phyloP scores from a whole-genome alignment of 176 grass and related monocot genomes.

The Zizania latifolia region DNA sequence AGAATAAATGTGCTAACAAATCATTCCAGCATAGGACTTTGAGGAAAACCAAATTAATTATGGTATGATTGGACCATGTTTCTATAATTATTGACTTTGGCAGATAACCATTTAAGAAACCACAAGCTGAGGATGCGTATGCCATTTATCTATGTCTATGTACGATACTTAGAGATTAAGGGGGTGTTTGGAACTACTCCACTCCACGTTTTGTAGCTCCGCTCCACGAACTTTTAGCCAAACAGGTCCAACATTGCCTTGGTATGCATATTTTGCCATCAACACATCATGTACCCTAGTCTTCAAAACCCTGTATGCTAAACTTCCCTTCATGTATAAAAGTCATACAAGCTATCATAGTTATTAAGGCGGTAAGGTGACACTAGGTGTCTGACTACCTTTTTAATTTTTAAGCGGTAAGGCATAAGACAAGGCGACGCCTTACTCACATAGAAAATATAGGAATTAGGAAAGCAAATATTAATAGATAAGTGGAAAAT shows the following conservation, averaged over 20 bases:
- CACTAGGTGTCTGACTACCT: no score
- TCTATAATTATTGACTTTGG: background rate
- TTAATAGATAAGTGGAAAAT: no score
- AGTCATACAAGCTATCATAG: background rate
- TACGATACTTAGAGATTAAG: background rate
- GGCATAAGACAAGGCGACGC: no score
- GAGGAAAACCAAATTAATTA: conserved; percentile 75
- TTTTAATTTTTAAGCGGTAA: no score
- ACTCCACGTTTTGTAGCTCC: no score
- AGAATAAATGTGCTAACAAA: conserved; percentile 61
- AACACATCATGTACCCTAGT: background rate
- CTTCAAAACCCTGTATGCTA: background rate
- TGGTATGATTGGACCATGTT: conserved; percentile 33
- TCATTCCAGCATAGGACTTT: conserved; percentile 79
- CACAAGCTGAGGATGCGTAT: background rate
- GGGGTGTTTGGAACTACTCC: no score
- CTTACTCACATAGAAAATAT: no score
- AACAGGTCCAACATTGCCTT: background rate
- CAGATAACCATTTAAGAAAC: conserved; percentile 11
- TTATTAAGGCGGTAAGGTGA: no score
- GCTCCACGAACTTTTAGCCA: no score
- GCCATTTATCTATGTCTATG: background rate
- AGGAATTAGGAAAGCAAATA: no score
- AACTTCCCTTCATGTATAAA: conserved; percentile 12
- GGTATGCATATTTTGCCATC: background rate